phyloP scores from a whole-genome alignment of 148 eudicot genomes.

The Vaccinium vitisidaea region DNA sequence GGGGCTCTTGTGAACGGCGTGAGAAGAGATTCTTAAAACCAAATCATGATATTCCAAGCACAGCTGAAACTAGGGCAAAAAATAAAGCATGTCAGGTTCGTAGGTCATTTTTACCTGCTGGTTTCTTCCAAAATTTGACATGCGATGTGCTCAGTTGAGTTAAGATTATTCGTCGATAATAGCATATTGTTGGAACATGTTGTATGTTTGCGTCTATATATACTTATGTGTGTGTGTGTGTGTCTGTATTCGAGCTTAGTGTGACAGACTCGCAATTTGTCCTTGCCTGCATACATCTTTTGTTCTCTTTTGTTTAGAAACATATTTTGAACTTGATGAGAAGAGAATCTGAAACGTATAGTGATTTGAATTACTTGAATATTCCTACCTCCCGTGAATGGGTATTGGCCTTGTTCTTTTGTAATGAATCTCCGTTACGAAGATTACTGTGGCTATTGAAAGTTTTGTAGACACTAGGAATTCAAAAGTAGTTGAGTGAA shows the following conservation, averaged over 20 bases:
- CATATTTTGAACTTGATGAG: background rate
- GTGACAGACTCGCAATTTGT: no score
- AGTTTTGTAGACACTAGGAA: background rate
- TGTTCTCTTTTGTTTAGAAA: background rate
- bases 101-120: background rate
- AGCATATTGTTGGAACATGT: background rate
- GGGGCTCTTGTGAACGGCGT: constrained; percentile 96
- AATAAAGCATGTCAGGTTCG: constrained; percentile 95
- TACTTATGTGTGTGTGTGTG: background rate
- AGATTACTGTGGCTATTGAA: background rate
- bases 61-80: constrained; percentile 98
- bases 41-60: constrained; percentile 91
- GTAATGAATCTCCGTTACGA: background rate
- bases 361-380: background rate
- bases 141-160: background rate
- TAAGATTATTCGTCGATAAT: background rate
- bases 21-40: constrained; percentile 88
- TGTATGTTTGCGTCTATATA: background rate
- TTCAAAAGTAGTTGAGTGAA: background rate
- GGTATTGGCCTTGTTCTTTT: background rate
- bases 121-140: background rate
- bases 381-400: background rate
- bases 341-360: background rate
- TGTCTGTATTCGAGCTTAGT: no score
- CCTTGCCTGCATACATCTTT: background rate